These are phyloP conservation scores for Lipomyces mesembrius DNA, from an alignment of 805 yeast genomes.

Conservation along the genomic window DNA sequence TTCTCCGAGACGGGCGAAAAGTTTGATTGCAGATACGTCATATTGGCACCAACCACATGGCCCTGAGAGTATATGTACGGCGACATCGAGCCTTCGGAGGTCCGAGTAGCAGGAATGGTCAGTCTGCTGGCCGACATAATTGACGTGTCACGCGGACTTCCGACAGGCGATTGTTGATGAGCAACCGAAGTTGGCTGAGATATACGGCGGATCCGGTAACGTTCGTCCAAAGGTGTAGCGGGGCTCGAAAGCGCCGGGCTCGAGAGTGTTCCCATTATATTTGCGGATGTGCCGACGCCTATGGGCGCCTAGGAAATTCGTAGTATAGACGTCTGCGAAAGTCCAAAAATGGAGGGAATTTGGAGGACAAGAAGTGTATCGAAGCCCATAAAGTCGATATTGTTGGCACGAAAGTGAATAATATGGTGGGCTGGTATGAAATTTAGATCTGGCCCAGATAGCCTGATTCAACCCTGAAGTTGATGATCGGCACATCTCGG, in stretches of 20 bases:
- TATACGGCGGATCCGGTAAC: background rate
- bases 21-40: background rate
- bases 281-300: background rate
- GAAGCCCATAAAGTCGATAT: background rate
- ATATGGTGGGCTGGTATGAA: background rate
- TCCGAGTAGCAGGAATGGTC: background rate
- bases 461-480: background rate
- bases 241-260: slow-evolving; percentile 1
- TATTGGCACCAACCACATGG: background rate
- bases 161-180: background rate
- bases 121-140: background rate
- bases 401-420: background rate
- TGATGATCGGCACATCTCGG: background rate
- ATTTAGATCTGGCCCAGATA: background rate
- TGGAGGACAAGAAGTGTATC: background rate
- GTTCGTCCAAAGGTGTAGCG: background rate
- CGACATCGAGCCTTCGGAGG: background rate
- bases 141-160: background rate
- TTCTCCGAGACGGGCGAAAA: background rate
- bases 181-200: background rate
- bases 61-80: background rate
- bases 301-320: background rate
- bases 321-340: background rate
- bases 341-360: background rate
- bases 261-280: background rate